These are phyloP conservation scores for Earliella scabrosa DNA, from an alignment of 1,284 basidiomycete genomes.

Conservation along the genomic window DNA sequence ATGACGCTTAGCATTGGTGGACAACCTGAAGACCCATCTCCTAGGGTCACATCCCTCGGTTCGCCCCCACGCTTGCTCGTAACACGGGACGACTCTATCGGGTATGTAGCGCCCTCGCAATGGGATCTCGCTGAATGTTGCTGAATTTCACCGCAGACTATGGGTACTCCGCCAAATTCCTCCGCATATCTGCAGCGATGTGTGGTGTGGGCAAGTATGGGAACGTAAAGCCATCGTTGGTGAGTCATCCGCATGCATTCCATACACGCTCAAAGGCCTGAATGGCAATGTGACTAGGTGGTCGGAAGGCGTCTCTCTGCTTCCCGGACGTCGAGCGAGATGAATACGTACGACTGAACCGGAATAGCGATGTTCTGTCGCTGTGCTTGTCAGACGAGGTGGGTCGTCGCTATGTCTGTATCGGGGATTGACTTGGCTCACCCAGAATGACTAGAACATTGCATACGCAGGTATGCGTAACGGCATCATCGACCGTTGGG, in stretches of 20 bases:
- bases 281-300: conserved; percentile 13
- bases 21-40: not conserved
- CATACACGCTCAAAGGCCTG: no score
- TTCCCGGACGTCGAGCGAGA: conserved; percentile 14
- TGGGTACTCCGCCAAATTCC: conserved; percentile 21
- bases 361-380: conserved; percentile 18
- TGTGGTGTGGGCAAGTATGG: conserved; percentile 16
- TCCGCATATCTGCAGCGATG: conserved; percentile 12
- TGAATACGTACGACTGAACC: conserved; percentile 6
- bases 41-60: conserved; percentile 20
- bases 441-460: conserved; percentile 5
- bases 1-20: not conserved
- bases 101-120: not conserved
- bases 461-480: conserved; percentile 19
- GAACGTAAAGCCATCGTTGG: conserved; percentile 12
- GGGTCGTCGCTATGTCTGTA: not conserved
- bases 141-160: not conserved
- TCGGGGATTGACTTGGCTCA: not conserved
- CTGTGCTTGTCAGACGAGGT: conserved; percentile 14
- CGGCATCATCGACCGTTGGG: conserved; percentile 18
- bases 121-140: not conserved
- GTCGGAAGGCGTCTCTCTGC: conserved; percentile 10
- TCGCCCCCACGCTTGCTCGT: conserved; percentile 17
- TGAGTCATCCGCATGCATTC: conserved; percentile 3
- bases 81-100: conserved; percentile 4